phyloP scores from a whole-genome alignment of 1,139 yeast genomes.

The Lodderomyces elongisporus region DNA sequence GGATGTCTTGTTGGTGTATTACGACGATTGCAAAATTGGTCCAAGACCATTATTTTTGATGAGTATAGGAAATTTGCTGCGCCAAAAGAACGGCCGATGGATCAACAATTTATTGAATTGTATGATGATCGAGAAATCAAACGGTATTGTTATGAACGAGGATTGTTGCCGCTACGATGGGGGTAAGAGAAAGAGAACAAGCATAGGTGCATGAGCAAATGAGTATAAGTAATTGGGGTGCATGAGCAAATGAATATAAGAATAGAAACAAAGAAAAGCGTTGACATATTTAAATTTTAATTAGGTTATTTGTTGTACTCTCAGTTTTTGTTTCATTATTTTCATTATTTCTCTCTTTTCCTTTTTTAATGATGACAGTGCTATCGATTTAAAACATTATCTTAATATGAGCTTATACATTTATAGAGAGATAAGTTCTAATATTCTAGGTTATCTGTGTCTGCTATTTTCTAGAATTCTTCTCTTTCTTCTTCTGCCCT shows the following conservation, averaged over 20 bases:
- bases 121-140: constrained; percentile 64
- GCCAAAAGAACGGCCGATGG: constrained; percentile 92
- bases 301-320: too few species aligned
- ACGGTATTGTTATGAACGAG: constrained; percentile 43
- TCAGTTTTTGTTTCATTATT: too few species aligned
- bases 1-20: constrained; percentile 95
- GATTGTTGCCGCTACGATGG: constrained; percentile 72
- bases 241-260: background rate
- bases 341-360: too few species aligned
- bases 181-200: constrained; percentile 15
- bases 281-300: background rate
- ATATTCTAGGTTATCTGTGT: too few species aligned
- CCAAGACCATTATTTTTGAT: constrained; percentile 86
- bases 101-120: constrained; percentile 90
- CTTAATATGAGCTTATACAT: too few species aligned
- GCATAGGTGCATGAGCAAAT: too few species aligned
- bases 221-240: too few species aligned
- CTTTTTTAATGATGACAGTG: too few species aligned
- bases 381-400: too few species aligned
- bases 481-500: too few species aligned
- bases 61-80: constrained; percentile 92
- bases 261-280: background rate
- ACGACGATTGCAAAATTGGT: constrained; percentile 85
- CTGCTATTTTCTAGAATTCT: too few species aligned
- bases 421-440: too few species aligned